A percentile compares a stretch with the other conserved stretches of the same genome.
Evolutionary conservation across 2,329 filamentous ascomycete species (phyloP).

Genomic region (Graphilbum sp.): DNA sequence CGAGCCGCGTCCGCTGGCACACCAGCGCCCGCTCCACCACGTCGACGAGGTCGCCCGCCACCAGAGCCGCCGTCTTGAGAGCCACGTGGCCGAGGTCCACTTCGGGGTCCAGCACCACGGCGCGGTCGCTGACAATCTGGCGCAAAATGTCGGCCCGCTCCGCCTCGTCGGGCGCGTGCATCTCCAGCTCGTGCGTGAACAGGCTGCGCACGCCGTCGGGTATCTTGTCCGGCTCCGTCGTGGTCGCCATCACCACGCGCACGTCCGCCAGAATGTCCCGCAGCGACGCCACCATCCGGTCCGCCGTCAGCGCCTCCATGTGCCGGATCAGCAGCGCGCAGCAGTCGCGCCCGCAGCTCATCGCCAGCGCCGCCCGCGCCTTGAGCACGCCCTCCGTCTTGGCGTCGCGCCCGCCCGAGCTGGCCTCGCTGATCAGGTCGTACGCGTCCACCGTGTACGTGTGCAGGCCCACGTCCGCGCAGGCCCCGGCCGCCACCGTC

Average conservation of each 20-base stretch:
- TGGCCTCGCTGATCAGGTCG: constrained; percentile 85
- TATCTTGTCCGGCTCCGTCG: constrained; percentile 87
- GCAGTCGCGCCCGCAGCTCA: constrained; percentile 70
- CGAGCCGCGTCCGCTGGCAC: constrained; percentile 59
- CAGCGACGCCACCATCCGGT: constrained; percentile 73
- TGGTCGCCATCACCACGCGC: constrained; percentile 80
- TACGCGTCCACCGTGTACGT: constrained; percentile 81
- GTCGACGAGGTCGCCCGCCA: constrained; percentile 86
- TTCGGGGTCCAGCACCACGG: constrained; percentile 62
- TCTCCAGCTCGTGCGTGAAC: constrained; percentile 91
- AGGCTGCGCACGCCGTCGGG: constrained; percentile 77
- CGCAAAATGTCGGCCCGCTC: constrained; percentile 79
- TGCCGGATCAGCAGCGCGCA: constrained; percentile 80
- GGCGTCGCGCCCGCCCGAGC: constrained; percentile 72
- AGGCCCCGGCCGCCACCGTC: constrained; percentile 60
- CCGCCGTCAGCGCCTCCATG: constrained; percentile 78
- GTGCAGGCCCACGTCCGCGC: constrained; percentile 79
- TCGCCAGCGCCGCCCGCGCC: constrained; percentile 71
- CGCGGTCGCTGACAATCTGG: constrained; percentile 59
- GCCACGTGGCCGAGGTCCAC: constrained; percentile 76
- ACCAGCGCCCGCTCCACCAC: constrained; percentile 81
- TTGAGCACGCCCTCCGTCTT: constrained; percentile 88
- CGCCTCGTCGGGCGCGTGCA: constrained; percentile 79
- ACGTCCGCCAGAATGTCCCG: constrained; percentile 68
- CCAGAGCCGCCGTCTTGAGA: constrained; percentile 86